Evolutionary conservation across 225 moss, liverwort and hornwort genomes (phyloP).

Genomic region (Physcomitrellopsis africana): DNA sequence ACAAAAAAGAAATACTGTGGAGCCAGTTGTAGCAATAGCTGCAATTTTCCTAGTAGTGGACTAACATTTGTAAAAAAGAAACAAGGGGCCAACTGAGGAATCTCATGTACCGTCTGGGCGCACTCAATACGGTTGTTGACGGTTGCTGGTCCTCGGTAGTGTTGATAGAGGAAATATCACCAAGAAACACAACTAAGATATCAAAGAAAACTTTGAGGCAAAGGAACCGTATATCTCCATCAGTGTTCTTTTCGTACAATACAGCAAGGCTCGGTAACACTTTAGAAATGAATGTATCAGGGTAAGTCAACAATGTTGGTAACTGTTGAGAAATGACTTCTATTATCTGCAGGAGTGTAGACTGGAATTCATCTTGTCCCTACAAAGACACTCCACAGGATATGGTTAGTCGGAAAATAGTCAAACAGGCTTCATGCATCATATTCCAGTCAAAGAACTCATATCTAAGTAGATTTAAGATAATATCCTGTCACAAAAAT

Average conservation of each 20-base stretch:
- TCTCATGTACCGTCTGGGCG: slow-evolving; percentile 37
- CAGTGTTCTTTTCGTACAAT: slow-evolving; percentile 62
- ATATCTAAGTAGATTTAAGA: neutral
- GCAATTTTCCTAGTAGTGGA: neutral
- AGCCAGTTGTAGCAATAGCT: neutral
- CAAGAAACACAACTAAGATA: slow-evolving; percentile 69
- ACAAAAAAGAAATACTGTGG: neutral
- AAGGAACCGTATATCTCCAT: slow-evolving; percentile 76
- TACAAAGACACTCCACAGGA: slow-evolving; percentile 1
- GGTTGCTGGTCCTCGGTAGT: slow-evolving; percentile 25
- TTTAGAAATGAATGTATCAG: slow-evolving; percentile 69
- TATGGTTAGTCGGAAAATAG: neutral
- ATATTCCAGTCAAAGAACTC: neutral
- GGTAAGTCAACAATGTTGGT: slow-evolving; percentile 53
- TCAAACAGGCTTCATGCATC: neutral
- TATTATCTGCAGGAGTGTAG: slow-evolving; percentile 74
- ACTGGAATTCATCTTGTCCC: slow-evolving; percentile 77
- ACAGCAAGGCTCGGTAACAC: slow-evolving; percentile 70
- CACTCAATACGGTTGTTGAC: slow-evolving; percentile 29
- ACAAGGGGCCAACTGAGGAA: neutral
- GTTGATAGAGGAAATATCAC: slow-evolving; percentile 51
- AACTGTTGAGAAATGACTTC: slow-evolving; percentile 81
- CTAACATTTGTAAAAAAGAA: neutral
- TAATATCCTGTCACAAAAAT: neutral
- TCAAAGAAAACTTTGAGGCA: slow-evolving; percentile 84